Evolutionary conservation across 352 stramenopile genomes (phyloP).

Genomic region (Globisporangium solare): DNA sequence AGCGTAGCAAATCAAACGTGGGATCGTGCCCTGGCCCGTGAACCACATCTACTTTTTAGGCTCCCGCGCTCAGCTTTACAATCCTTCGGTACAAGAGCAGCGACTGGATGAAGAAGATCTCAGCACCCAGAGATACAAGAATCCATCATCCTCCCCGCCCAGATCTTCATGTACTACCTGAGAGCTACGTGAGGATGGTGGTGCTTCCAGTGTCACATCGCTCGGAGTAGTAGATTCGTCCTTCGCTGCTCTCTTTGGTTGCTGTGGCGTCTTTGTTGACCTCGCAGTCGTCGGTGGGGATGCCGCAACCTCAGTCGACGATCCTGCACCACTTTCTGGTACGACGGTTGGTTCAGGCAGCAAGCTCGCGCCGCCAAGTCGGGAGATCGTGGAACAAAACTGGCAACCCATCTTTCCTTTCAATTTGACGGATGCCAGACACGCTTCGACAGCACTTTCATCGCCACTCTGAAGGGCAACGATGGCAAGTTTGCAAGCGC

Average conservation of each 20-base stretch:
- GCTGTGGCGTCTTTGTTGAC: slow-evolving; percentile 26
- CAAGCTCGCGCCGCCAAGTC: slow-evolving; percentile 26
- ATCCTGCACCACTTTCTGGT: neutral
- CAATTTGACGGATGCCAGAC: slow-evolving; percentile 43
- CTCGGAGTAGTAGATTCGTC: neutral
- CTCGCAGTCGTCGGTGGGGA: slow-evolving; percentile 26
- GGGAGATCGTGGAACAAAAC: slow-evolving; percentile 29
- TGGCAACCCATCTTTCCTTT: slow-evolving; percentile 26
- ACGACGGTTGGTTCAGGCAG: slow-evolving; percentile 20
- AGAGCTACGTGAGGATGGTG: neutral
- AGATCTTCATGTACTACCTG: neutral
- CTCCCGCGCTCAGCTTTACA: slow-evolving; percentile 11
- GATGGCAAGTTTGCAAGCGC: slow-evolving; percentile 29
- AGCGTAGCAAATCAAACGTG: slow-evolving; percentile 31
- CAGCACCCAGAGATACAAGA: slow-evolving; percentile 54
- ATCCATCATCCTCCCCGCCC: slow-evolving; percentile 30
- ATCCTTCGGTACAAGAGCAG: slow-evolving; percentile 40
- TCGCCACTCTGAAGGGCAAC: slow-evolving; percentile 16
- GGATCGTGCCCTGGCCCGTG: slow-evolving; percentile 35
- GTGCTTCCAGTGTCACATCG: too few relatives aligned
- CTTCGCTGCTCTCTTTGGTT: slow-evolving; percentile 7
- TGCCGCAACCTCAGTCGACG: neutral
- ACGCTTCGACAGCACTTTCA: slow-evolving; percentile 17
- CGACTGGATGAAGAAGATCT: slow-evolving; percentile 57
- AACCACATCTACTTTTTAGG: slow-evolving; percentile 15